Evolutionary conservation across 2,329 filamentous ascomycete genomes (phyloP).

Genomic region (Xylaria sp.): DNA sequence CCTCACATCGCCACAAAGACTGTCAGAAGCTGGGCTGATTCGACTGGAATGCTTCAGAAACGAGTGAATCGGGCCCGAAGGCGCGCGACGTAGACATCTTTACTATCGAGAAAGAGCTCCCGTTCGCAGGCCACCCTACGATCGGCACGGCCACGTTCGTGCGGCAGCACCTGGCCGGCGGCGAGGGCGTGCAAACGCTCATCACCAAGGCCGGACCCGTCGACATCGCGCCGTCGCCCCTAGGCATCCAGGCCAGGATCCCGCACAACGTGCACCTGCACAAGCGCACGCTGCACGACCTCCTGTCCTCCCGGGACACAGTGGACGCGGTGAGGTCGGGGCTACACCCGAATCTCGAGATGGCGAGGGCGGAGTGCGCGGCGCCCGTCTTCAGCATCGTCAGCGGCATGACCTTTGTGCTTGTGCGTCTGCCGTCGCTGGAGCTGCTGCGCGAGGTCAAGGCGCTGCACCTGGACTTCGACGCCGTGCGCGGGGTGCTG

Average conservation of each 20-base stretch:
- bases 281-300: constrained; percentile 52
- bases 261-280: constrained; percentile 76
- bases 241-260: constrained; percentile 67
- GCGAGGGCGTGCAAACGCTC: constrained; percentile 57
- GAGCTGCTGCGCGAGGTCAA: constrained; percentile 63
- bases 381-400: constrained; percentile 72
- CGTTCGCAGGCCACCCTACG: constrained; percentile 72
- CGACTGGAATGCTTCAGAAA: constrained; percentile 41
- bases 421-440: constrained; percentile 70
- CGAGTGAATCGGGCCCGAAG: constrained; percentile 49
- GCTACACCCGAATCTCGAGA: constrained; percentile 40
- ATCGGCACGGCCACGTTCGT: constrained; percentile 67
- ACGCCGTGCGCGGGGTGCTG: constrained; percentile 46
- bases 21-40: constrained; percentile 45
- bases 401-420: constrained; percentile 78
- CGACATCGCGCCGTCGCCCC: constrained; percentile 16
- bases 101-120: constrained; percentile 63
- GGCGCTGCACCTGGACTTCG: constrained; percentile 51
- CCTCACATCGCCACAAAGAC: constrained; percentile 28
- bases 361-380: constrained; percentile 46
- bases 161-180: constrained; percentile 52
- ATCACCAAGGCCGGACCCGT: constrained; percentile 64
- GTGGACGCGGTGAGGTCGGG: constrained; percentile 25
- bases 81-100: constrained; percentile 68
- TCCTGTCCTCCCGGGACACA: constrained; percentile 37